Evolutionary conservation across 1,139 yeast genomes (phyloP), one percentile per base, ranked within the genome.

Genomic region (Kodamaea suecica): DNA sequence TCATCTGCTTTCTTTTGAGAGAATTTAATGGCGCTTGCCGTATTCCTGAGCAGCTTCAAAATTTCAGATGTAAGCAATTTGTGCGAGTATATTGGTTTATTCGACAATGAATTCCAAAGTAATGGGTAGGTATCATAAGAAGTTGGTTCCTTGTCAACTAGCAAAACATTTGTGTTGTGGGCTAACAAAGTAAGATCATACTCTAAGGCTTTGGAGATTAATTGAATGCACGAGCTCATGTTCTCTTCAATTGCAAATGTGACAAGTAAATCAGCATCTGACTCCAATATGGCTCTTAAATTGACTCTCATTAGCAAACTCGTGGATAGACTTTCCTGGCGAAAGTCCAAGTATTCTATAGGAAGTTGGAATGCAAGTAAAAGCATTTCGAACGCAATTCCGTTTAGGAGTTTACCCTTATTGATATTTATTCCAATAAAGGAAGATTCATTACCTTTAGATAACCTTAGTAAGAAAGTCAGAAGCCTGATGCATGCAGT

Each of bases 101-200:
- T 57, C 17, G 66, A 55, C 10, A 78, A 43, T 7, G 58, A 44
- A 5, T 59, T 52, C 80, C 80, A 77, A 14, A 80, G 50, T 10
- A 63, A 58, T 1, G 77, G 70, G 29, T 73, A 64, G 8, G 73
- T 61, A 16, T 71, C 73, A 33, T 61, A 61, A 0, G 75, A 59
- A 1, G 72, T 59, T 0, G 75, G 69, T 3, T 55, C 52, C 31
- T 63, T 61, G 8, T 59, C 57, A 2, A 52, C 52, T 21, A 69
- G 64, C 12, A 81, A 55, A 19, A 66, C 57, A 25, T 59, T 57
- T 13, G 82, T 70, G 40, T 73, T 70, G 41, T 77, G 78, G 2
- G 82, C 73, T 35, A 81, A 57, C n/a, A 71, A 57, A 10, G 71
- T 52, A 13, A 80, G 60, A 51, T 84, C 94, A 51, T 74, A 80